These are phyloP conservation scores for Zygosaccharomyces siamensis DNA, from an alignment of 805 yeast genomes.

Conservation along the genomic window DNA sequence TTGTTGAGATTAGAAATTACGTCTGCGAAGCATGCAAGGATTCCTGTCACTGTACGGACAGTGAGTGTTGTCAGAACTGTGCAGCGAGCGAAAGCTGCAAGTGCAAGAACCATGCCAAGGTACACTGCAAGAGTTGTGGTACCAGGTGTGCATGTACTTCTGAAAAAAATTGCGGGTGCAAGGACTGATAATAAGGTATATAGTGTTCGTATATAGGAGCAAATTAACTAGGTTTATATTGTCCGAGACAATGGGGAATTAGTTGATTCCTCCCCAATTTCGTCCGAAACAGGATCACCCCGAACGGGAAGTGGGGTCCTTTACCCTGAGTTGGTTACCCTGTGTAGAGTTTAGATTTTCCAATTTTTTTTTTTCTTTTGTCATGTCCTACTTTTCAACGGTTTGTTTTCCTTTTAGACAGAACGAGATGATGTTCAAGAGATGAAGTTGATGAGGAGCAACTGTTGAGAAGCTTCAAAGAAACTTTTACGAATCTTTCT, in stretches of 20 bases:
- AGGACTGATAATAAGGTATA: neutral
- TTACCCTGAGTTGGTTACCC: neutral
- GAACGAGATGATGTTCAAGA: conserved; percentile 1
- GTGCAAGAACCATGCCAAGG: neutral
- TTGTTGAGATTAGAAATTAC: neutral
- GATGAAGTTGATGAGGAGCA: conserved; percentile 6
- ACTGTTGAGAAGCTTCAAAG: neutral
- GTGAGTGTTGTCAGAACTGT: neutral
- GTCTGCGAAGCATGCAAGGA: neutral
- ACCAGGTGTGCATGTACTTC: neutral
- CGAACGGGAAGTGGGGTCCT: neutral
- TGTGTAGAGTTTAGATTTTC: neutral
- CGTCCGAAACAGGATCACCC: too few species aligned
- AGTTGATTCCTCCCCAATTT: too few species aligned
- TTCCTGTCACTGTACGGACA: neutral
- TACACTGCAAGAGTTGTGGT: neutral
- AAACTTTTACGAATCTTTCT: conserved; percentile 1
- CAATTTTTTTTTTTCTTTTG: neutral
- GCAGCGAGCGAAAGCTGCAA: neutral
- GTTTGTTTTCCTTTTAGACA: conserved; percentile 5
- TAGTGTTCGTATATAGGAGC: neutral
- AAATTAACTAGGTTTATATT: neutral
- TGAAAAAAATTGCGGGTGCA: neutral
- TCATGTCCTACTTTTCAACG: neutral
- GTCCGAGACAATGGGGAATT: neutral